phyloP scores from a whole-genome alignment of 2,329 filamentous ascomycete species.

The Cylindrodendrum hubeiense region DNA sequence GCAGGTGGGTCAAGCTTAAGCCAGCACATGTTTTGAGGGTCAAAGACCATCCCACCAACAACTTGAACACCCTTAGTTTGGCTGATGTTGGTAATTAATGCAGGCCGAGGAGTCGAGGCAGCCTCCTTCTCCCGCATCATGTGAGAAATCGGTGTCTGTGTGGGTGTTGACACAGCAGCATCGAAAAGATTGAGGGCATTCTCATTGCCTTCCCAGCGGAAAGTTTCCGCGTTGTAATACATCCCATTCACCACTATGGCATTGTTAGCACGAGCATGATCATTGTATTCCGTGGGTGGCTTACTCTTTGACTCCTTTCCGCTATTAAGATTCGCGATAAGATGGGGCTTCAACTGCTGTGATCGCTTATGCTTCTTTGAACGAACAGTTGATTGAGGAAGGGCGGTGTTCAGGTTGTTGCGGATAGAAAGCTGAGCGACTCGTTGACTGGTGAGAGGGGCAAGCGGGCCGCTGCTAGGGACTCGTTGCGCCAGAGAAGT shows the following conservation, averaged over 20 bases:
- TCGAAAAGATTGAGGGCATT: conserved; percentile 86
- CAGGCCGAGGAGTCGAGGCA: conserved; percentile 72
- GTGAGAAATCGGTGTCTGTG: conserved; percentile 56
- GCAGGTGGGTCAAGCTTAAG: conserved; percentile 76
- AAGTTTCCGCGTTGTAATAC: conserved; percentile 91
- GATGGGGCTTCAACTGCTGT: conserved; percentile 81
- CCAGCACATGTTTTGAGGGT: conserved; percentile 98
- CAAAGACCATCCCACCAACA: conserved; percentile 98
- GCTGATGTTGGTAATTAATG: conserved; percentile 92
- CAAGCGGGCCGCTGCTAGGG: conserved; percentile 65
- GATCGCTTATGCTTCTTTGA: conserved; percentile 70
- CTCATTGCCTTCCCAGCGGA: conserved; percentile 97
- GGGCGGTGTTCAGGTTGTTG: conserved; percentile 56
- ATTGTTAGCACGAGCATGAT: conserved; percentile 45
- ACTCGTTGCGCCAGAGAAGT: conserved; percentile 71
- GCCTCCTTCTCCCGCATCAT: conserved; percentile 68
- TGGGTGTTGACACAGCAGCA: conserved; percentile 66
- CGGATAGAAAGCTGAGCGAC: conserved; percentile 65
- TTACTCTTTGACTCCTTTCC: conserved; percentile 85
- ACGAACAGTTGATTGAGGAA: conserved; percentile 58
- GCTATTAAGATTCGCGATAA: conserved; percentile 86
- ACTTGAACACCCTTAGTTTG: conserved; percentile 89
- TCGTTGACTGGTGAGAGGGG: conserved; percentile 67
- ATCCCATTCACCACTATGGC: conserved; percentile 87
- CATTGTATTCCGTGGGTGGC: conserved; percentile 41